Evolutionary conservation across 345 rosid genomes (phyloP).

Genomic region (Lagerstroemia speciosa): DNA sequence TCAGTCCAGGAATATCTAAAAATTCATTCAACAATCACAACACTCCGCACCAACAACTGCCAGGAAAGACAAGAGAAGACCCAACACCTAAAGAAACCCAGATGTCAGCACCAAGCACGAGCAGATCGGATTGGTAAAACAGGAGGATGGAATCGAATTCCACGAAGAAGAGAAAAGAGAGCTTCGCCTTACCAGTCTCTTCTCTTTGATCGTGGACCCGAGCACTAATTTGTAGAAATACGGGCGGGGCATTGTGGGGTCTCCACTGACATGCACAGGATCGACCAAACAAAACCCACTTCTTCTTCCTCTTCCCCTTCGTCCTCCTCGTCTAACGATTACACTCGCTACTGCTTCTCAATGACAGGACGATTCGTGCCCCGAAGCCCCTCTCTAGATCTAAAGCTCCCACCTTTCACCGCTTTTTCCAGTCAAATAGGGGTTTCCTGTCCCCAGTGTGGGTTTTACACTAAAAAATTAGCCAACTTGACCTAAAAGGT

Average conservation of each 20-base stretch:
- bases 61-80: too few species aligned
- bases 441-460: conserved; percentile 1
- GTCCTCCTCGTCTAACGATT: neutral
- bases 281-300: conserved; percentile 6
- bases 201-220: conserved; percentile 16
- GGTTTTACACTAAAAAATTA: conserved; percentile 8
- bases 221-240: conserved; percentile 22
- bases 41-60: neutral
- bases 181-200: conserved; percentile 14
- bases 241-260: conserved; percentile 19
- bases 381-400: conserved; percentile 7
- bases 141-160: neutral
- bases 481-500: conserved; percentile 15
- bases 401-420: conserved; percentile 5
- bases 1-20: neutral
- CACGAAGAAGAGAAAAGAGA: neutral
- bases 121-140: neutral
- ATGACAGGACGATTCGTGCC: neutral
- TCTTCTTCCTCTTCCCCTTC: neutral
- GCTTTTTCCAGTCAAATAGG: conserved; percentile 13
- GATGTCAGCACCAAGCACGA: neutral
- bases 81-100: neutral
- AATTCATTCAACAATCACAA: neutral
- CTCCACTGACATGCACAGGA: neutral
- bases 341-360: neutral